A percentile compares a stretch with the other conserved stretches of the same genome.
Evolutionary conservation across 768 basidiomycete genomes (phyloP).

Genomic region (Amanita muscaria): DNA sequence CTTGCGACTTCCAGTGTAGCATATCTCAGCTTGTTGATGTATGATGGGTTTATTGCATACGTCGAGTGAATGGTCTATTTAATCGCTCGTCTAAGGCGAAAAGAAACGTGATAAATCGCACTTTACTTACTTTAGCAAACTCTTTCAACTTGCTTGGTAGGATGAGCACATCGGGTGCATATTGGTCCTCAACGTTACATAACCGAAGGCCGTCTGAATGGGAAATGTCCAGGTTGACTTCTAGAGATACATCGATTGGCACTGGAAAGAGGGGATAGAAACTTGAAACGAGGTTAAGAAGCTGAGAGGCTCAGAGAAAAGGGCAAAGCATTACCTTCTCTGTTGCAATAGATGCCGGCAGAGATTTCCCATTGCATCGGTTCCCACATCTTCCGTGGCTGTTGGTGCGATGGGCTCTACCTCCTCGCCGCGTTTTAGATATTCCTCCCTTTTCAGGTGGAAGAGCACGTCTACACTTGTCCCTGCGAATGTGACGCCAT

Average conservation of each 20-base stretch:
- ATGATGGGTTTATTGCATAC: constrained; percentile 80
- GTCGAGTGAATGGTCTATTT: constrained; percentile 68
- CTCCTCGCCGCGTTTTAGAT: constrained; percentile 58
- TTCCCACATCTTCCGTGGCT: constrained; percentile 33
- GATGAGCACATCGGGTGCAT: constrained; percentile 77
- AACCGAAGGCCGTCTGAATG: constrained; percentile 47
- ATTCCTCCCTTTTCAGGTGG: constrained; percentile 82
- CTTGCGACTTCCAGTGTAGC: constrained; percentile 34
- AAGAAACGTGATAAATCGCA: not conserved
- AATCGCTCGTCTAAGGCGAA: constrained; percentile 1
- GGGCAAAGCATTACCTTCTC: constrained; percentile 48
- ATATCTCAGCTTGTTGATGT: constrained; percentile 53
- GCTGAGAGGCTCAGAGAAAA: not conserved
- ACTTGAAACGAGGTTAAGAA: constrained; percentile 35
- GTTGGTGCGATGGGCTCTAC: constrained; percentile 36
- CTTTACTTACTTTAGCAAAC: constrained; percentile 65
- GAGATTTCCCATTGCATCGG: constrained; percentile 73
- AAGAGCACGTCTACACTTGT: constrained; percentile 86
- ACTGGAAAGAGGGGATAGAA: constrained; percentile 95
- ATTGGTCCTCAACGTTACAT: constrained; percentile 31
- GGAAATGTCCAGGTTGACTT: constrained; percentile 86
- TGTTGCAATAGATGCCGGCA: constrained; percentile 82
- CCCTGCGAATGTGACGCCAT: constrained; percentile 70
- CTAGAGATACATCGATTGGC: constrained; percentile 61
- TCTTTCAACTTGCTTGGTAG: constrained; percentile 85